Percentiles rank a stretch among this genome's conserved stretches.
Evolutionary conservation across 2,329 filamentous ascomycete species (phyloP).

Genomic region (Sodiomyces alkalinus): DNA sequence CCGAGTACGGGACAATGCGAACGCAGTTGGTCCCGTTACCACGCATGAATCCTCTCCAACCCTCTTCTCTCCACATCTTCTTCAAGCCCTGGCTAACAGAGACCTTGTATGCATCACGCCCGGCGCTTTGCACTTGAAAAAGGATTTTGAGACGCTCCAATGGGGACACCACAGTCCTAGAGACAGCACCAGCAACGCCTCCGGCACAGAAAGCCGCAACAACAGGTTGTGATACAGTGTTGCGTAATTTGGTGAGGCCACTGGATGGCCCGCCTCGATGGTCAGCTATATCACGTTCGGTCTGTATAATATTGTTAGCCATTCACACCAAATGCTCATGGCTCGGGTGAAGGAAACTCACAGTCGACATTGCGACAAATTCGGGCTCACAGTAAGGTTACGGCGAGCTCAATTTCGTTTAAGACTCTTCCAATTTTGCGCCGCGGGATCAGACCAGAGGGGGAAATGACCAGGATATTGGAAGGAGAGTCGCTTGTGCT

Average conservation of each 20-base stretch:
- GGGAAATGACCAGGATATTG: too few relatives aligned
- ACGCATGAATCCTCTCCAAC: constrained; percentile 93
- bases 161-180: constrained; percentile 89
- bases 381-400: too few relatives aligned
- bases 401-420: too few relatives aligned
- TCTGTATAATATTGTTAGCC: too few relatives aligned
- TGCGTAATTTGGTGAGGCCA: constrained; percentile 23
- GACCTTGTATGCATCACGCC: constrained; percentile 83
- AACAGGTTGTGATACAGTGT: constrained; percentile 62
- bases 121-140: constrained; percentile 88
- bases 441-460: too few relatives aligned
- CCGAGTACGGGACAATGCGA: constrained; percentile 93
- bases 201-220: constrained; percentile 87
- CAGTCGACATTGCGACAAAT: too few relatives aligned
- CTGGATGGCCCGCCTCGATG: too few relatives aligned
- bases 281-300: too few relatives aligned
- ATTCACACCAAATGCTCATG: too few relatives aligned
- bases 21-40: constrained; percentile 98
- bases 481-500: too few relatives aligned
- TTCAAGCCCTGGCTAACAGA: constrained; percentile 74
- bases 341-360: too few relatives aligned
- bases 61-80: constrained; percentile 97
- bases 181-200: constrained; percentile 91
- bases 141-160: constrained; percentile 93
- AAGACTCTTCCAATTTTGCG: too few relatives aligned